These are phyloP conservation scores for Kodamaea sagamina DNA, from an alignment of 805 yeast species.

Conservation along the genomic window DNA sequence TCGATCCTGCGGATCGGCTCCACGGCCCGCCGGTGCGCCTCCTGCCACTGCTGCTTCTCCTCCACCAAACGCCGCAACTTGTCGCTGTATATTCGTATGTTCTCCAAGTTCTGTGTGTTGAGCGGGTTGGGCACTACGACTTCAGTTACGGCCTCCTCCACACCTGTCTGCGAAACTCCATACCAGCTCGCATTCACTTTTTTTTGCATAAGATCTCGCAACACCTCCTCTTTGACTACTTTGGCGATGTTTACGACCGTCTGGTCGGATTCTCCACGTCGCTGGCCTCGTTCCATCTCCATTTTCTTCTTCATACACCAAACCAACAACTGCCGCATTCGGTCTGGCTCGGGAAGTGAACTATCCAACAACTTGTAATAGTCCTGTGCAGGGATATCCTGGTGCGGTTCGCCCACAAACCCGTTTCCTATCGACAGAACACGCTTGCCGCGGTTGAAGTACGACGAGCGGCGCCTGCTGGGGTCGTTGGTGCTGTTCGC, in stretches of 20 bases:
- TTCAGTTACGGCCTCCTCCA: slow-evolving; percentile 25
- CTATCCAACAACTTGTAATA: slow-evolving; percentile 64
- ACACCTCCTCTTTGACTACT: slow-evolving; percentile 62
- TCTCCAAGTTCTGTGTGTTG: slow-evolving; percentile 52
- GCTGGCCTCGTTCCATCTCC: slow-evolving; percentile 24
- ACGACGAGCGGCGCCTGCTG: slow-evolving; percentile 48
- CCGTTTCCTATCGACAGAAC: slow-evolving; percentile 78
- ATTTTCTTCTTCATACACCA: slow-evolving; percentile 65
- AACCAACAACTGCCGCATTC: slow-evolving; percentile 65
- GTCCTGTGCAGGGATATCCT: slow-evolving; percentile 53
- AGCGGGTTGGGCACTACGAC: slow-evolving; percentile 58
- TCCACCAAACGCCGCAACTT: slow-evolving; percentile 45
- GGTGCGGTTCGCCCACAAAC: slow-evolving; percentile 65
- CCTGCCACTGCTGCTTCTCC: slow-evolving; percentile 53
- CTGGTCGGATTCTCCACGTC: slow-evolving; percentile 26
- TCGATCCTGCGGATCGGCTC: slow-evolving; percentile 16
- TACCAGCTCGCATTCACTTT: slow-evolving; percentile 71
- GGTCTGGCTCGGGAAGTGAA: slow-evolving; percentile 68
- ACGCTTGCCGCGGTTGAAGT: slow-evolving; percentile 65
- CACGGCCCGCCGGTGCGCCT: slow-evolving; percentile 24
- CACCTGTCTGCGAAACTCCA: slow-evolving; percentile 31
- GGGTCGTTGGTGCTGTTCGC: not conserved
- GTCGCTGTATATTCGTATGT: slow-evolving; percentile 46
- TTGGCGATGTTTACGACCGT: slow-evolving; percentile 56
- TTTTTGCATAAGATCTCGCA: slow-evolving; percentile 60